Conservation (phyloP, 345 rosid genomes). For the Eutrema heterophyllum region DNA sequence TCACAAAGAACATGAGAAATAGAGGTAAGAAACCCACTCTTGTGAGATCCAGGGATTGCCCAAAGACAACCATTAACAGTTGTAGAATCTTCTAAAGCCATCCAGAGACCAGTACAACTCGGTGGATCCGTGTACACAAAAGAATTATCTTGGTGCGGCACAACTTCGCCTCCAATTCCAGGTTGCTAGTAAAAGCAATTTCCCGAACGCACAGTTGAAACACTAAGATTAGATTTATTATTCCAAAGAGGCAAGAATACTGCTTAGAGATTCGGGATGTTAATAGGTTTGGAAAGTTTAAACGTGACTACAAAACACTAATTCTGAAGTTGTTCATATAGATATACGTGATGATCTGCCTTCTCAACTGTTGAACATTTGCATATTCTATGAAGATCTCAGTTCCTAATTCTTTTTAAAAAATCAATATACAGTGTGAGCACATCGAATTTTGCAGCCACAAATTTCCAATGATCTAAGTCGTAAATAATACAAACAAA, state of each 20-base stretch:
- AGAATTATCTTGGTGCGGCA: constrained; percentile 92
- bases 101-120: constrained; percentile 92
- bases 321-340: not conserved
- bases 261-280: not conserved
- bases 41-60: constrained; percentile 98
- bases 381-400: not conserved
- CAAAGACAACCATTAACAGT: constrained; percentile 81
- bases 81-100: constrained; percentile 94
- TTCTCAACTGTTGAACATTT: not conserved
- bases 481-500: not conserved
- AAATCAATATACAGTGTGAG: not conserved
- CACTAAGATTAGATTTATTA: not conserved
- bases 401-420: not conserved
- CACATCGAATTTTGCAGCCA: not conserved
- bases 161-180: constrained; percentile 96
- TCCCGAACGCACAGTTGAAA: not conserved
- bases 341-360: not conserved
- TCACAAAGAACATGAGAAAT: not conserved
- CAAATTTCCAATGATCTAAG: not conserved
- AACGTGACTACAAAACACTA: not conserved
- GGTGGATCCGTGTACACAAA: constrained; percentile 83
- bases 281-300: not conserved
- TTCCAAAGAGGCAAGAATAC: not conserved
- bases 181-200: constrained; percentile 61
- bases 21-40: constrained; percentile 41